These are phyloP conservation scores for Starmerella apicola DNA, from an alignment of 805 yeast genomes.

Conservation along the genomic window DNA sequence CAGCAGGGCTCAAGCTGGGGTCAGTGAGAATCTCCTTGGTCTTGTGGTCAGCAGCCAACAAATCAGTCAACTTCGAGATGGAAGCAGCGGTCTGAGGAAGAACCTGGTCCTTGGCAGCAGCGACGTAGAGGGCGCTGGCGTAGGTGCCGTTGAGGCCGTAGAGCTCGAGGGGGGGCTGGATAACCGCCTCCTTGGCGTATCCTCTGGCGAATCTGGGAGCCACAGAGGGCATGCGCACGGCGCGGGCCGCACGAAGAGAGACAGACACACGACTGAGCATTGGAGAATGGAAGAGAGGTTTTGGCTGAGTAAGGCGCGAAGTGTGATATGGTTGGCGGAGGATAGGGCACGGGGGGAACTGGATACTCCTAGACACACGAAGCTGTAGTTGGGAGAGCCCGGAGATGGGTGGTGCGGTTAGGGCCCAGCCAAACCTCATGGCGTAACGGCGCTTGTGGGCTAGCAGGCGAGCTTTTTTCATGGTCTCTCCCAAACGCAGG, in stretches of 20 bases:
- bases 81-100: slow-evolving; percentile 59
- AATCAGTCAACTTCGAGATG: slow-evolving; percentile 43
- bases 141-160: slow-evolving; percentile 94
- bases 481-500: too few relatives aligned
- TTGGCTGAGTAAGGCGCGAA: slow-evolving; percentile 12
- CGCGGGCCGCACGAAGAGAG: slow-evolving; percentile 14
- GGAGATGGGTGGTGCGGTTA: too few relatives aligned
- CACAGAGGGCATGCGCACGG: slow-evolving; percentile 7
- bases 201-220: slow-evolving; percentile 15
- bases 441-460: too few relatives aligned
- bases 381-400: too few relatives aligned
- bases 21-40: slow-evolving; percentile 50
- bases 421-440: too few relatives aligned
- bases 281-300: neutral
- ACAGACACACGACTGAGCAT: slow-evolving; percentile 17
- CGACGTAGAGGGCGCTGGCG: slow-evolving; percentile 87
- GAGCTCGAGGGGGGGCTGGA: slow-evolving; percentile 73
- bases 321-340: too few relatives aligned
- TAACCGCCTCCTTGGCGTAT: slow-evolving; percentile 45
- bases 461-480: too few relatives aligned
- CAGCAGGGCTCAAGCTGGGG: slow-evolving; percentile 71
- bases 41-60: slow-evolving; percentile 51
- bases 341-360: too few relatives aligned
- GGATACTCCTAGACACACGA: too few relatives aligned
- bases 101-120: slow-evolving; percentile 71